phyloP scores from a whole-genome alignment of 495 filamentous ascomycete genomes.

The Stereocaulon alpinum region DNA sequence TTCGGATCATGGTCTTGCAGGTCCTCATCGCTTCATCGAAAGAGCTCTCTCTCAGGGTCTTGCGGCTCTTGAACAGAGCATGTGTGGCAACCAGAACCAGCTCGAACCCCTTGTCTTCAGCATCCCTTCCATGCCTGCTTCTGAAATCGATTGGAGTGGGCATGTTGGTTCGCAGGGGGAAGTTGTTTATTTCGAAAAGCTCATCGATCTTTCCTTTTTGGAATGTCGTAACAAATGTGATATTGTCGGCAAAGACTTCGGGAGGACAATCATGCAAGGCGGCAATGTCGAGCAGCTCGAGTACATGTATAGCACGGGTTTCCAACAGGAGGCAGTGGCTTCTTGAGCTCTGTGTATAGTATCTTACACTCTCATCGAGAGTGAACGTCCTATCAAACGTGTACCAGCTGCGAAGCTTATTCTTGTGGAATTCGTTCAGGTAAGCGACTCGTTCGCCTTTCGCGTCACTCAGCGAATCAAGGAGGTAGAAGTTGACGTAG shows the following conservation, averaged over 20 bases:
- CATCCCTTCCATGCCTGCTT: conserved; percentile 9
- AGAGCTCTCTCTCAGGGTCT: conserved; percentile 34
- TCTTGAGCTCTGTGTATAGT: no score
- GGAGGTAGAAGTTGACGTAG: no score
- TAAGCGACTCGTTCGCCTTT: no score
- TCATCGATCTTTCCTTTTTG: background rate
- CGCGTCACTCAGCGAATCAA: no score
- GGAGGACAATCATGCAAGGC: no score
- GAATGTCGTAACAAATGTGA: background rate
- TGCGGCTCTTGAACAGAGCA: conserved; percentile 38
- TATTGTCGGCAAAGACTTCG: background rate
- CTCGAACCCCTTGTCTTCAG: conserved; percentile 46
- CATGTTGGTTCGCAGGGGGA: background rate
- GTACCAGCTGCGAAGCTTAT: no score
- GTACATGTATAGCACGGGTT: no score
- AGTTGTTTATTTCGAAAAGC: background rate
- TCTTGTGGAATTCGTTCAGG: no score
- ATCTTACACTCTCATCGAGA: no score
- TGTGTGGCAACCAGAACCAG: conserved; percentile 43
- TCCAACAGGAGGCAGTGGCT: no score
- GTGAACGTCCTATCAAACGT: no score
- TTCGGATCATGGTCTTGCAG: conserved; percentile 39
- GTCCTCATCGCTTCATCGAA: conserved; percentile 29
- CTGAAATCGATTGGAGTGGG: background rate
- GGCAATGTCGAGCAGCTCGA: no score